phyloP scores from a whole-genome alignment of 2,329 filamentous ascomycete species.

The Neofusicoccum cordaticola region DNA sequence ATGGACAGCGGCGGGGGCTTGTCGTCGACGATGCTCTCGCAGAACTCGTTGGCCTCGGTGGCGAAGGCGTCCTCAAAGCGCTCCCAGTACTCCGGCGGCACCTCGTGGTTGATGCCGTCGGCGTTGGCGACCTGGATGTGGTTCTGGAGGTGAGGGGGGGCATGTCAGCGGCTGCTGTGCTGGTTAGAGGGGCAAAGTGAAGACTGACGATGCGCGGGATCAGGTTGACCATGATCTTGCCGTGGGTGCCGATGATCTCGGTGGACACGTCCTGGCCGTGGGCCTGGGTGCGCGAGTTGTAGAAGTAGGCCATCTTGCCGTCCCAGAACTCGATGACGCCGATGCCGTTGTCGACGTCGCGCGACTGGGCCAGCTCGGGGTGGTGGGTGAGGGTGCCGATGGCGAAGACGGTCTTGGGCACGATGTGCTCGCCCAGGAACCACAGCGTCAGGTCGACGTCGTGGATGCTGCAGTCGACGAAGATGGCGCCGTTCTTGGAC shows the following conservation, averaged over 20 bases:
- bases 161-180: neutral
- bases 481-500: conserved; percentile 41
- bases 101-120: conserved; percentile 36
- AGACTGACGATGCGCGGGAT: conserved; percentile 23
- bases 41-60: conserved; percentile 41
- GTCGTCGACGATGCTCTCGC: conserved; percentile 35
- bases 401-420: conserved; percentile 38
- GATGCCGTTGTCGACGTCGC: conserved; percentile 46
- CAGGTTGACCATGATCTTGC: conserved; percentile 44
- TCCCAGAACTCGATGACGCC: conserved; percentile 46
- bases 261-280: conserved; percentile 45
- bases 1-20: conserved; percentile 36
- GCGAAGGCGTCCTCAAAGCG: conserved; percentile 42
- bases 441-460: conserved; percentile 46
- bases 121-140: conserved; percentile 34
- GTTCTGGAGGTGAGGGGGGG: conserved; percentile 17
- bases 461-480: conserved; percentile 45
- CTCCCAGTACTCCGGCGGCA: conserved; percentile 39
- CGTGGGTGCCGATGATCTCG: conserved; percentile 43
- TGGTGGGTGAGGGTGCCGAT: conserved; percentile 36
- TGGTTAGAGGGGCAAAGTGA: too few species aligned
- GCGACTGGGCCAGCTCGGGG: conserved; percentile 36
- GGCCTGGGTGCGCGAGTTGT: conserved; percentile 42
- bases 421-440: conserved; percentile 38
- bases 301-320: conserved; percentile 46